A percentile compares a stretch with the other conserved stretches of the same genome.
Evolutionary conservation across 371 early-diverging fungal species (phyloP).

Genomic region (Mucor indicus): DNA sequence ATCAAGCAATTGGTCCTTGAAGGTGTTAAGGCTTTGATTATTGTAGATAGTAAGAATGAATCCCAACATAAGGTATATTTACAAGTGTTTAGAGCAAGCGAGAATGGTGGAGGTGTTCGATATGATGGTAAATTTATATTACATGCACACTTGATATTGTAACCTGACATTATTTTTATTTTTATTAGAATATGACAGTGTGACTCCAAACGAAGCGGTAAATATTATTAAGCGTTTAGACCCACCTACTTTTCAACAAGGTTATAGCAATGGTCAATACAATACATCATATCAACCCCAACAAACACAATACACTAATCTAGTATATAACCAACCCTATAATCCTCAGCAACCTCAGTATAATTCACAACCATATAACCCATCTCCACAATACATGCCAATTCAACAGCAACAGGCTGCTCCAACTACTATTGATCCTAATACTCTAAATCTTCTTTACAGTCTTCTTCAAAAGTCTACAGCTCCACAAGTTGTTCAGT

Average conservation of each 20-base stretch:
- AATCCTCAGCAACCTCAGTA: not conserved
- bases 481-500: not conserved
- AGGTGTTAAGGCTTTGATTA: conserved; percentile 27
- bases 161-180: not conserved
- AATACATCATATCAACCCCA: not conserved
- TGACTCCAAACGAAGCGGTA: conserved; percentile 22
- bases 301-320: not conserved
- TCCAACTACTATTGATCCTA: conserved; percentile 10
- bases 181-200: conserved; percentile 24
- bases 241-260: not conserved
- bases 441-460: conserved; percentile 20
- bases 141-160: too few relatives aligned
- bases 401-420: conserved; percentile 5
- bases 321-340: not conserved
- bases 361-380: not conserved
- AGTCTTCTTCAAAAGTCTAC: conserved; percentile 9
- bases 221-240: conserved; percentile 11
- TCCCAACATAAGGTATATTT: conserved; percentile 12
- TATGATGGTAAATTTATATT: conserved; percentile 22
- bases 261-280: not conserved
- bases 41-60: conserved; percentile 14
- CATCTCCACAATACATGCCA: not conserved
- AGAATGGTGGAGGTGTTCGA: conserved; percentile 14
- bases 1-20: conserved; percentile 24
- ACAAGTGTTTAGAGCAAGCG: conserved; percentile 20